Evolutionary conservation across 2,329 filamentous ascomycete genomes (phyloP), one percentile per base, ranked within the genome.

Genomic region (Cyphellophora attinorum): DNA sequence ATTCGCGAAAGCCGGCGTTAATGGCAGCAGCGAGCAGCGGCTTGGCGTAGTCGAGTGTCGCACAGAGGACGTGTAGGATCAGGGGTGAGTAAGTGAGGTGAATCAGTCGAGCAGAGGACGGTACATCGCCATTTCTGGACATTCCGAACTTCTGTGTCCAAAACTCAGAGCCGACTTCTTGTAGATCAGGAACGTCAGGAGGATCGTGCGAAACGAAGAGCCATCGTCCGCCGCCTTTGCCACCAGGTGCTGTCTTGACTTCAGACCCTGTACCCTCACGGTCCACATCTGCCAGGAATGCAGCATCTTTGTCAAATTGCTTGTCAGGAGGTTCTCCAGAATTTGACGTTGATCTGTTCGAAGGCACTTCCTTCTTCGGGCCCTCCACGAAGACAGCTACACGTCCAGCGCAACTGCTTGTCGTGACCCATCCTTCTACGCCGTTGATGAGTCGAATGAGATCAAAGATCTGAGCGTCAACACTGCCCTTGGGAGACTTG

Each of bases 371-470:
- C 14, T 31, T 62, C 50, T 75, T 81, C 29, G 63, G 64, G 1
- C 88, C 88, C 61, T 95, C 89, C 1, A 93, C 65, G 52, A 93
- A 96, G 3, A 95, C 82, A 45, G 82, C 88, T 30, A 93, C 74
- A 34, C 89, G 70, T 1, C 89, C 89, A 2, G 85, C 83, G 56
- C 89, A 96, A 58, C 86, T 94, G 60, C 86, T 94, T 3, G 88
- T 95, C 2, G 89, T 95, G 19, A 93, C 85, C 27, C 88, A 72
- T 2, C 84, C 85, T 2, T 78, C 71, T 5, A 80, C 53, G 2
- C 51, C 56, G 58, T 96, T 96, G 55, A 96, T 80, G 31, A 46
- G 36, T 33, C 71, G 68, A 41, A 96, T 86, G 35, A 95, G 65
- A 14, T 78, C 69, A 30, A 79, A 72, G 46, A 96, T 86, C 1